Percentiles rank a stretch among this genome's conserved stretches.
phyloP scores from a whole-genome alignment of 2,329 filamentous ascomycete species.

The Sclerotinia trifoliorum region DNA sequence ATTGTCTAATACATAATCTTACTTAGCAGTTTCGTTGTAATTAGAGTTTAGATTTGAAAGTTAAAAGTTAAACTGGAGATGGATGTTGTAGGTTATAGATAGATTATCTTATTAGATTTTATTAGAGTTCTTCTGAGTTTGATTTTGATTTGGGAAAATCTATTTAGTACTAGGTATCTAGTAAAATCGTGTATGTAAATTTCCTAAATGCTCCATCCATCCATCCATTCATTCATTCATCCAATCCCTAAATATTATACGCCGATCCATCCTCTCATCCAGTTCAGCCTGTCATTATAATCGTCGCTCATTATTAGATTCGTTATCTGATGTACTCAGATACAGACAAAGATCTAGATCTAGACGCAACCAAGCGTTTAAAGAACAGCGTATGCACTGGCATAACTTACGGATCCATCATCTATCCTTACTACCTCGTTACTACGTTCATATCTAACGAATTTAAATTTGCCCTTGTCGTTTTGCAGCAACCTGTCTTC shows the following conservation, averaged over 20 bases:
- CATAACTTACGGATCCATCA: slow-evolving; percentile 93
- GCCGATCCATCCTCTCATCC: not conserved
- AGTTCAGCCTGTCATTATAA: not conserved
- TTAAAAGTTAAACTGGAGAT: no score
- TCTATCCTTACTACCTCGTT: slow-evolving; percentile 63
- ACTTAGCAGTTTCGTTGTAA: no score
- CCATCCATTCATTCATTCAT: not conserved
- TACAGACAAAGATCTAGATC: not conserved
- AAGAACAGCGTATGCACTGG: slow-evolving; percentile 81
- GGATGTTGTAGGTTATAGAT: no score
- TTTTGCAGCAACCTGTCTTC: slow-evolving; percentile 39
- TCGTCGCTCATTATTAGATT: not conserved
- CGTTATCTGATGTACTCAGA: no score
- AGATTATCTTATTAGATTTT: not conserved
- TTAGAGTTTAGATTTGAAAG: no score
- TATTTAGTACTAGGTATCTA: no score
- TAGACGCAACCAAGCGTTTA: slow-evolving; percentile 3
- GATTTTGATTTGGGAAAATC: not conserved
- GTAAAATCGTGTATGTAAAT: not conserved
- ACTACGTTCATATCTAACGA: slow-evolving; percentile 86
- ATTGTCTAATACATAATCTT: no score
- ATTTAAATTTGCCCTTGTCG: slow-evolving; percentile 53
- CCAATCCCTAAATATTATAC: not conserved
- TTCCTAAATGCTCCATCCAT: not conserved
- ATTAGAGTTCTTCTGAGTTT: not conserved